Evolutionary conservation across 148 eudicot species (phyloP), one percentile per base, ranked within the genome.

Genomic region (Selenicereus undatus): DNA sequence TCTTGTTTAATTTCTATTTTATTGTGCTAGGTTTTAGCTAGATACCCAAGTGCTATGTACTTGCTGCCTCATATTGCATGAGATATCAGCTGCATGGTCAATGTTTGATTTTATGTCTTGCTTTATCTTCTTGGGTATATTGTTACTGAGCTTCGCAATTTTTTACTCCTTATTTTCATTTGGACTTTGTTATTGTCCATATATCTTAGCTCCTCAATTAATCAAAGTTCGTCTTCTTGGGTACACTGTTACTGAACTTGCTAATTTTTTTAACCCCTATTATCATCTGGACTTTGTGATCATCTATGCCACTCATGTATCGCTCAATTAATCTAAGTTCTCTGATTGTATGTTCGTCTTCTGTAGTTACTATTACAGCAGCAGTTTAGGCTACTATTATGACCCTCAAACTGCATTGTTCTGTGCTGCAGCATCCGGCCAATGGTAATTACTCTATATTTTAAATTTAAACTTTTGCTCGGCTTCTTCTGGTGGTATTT

Each of bases 301-400:
- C 43, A 39, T 39, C 8, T 39, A 4, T 39, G 43, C 43, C 43
- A 39, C 43, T 39, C 8, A 39, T 39, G 43, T 39, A 39, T 39
- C 43, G 8, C 8, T 7, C 8, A 39, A 39, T 39, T 39, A 7
- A 39, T 39, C 43, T 1, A 66, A 26, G 17, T 66, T 69, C 58
- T 72, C 75, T 66, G 45, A 36, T 77, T 27, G 69, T 39, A 27
- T 29, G 68, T 60, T 76, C 32, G 17, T 42, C 50, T 66, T 85
- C 73, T 68, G n/a, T 89, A 95, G 99, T 52, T 95, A 93, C 86
- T 95, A 95, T 88, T 95, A 93, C 90, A 95, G 97, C 86, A 92
- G 91, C 88, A 92, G 91, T 82, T 86, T 84, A 70, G 99, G 97
- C 51, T 95, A 92, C 83, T 95, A 93, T 74, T 95, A 95, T 89